Evolutionary conservation across 2,329 filamentous ascomycete genomes (phyloP).

Genomic region (Teratosphaeria nubilosa): DNA sequence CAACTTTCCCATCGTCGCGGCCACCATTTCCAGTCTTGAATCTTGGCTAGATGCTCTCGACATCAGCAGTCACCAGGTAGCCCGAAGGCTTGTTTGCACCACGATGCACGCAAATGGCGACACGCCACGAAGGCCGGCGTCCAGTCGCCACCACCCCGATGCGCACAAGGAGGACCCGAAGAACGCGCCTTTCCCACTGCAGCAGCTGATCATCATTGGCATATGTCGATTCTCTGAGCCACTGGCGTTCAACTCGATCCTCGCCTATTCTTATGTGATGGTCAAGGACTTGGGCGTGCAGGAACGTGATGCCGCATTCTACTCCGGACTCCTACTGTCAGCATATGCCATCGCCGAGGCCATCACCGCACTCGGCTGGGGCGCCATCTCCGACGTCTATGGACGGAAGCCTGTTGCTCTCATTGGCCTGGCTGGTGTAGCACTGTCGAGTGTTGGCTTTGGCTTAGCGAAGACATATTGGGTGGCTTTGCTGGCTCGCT

Average conservation of each 20-base stretch:
- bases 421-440: conserved; percentile 66
- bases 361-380: conserved; percentile 76
- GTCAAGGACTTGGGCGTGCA: conserved; percentile 53
- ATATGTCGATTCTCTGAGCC: not conserved
- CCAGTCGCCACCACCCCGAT: not conserved
- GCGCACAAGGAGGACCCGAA: not conserved
- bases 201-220: not conserved
- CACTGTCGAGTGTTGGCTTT: conserved; percentile 69
- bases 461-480: conserved; percentile 74
- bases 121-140: not conserved
- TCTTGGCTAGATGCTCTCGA: not conserved
- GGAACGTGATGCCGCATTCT: conserved; percentile 71
- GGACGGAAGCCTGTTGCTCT: conserved; percentile 76
- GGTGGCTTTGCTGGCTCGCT: conserved; percentile 64
- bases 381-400: conserved; percentile 64
- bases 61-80: not conserved
- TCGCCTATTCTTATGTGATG: conserved; percentile 77
- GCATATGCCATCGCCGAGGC: conserved; percentile 73
- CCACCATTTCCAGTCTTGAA: not conserved
- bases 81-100: not conserved
- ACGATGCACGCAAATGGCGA: not conserved
- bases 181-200: not conserved
- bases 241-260: conserved; percentile 63
- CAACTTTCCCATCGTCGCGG: not conserved
- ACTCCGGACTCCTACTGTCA: conserved; percentile 75